Evolutionary conservation across 192 early-diverging fungal species (phyloP).

Genomic region (Podila minutissima): DNA sequence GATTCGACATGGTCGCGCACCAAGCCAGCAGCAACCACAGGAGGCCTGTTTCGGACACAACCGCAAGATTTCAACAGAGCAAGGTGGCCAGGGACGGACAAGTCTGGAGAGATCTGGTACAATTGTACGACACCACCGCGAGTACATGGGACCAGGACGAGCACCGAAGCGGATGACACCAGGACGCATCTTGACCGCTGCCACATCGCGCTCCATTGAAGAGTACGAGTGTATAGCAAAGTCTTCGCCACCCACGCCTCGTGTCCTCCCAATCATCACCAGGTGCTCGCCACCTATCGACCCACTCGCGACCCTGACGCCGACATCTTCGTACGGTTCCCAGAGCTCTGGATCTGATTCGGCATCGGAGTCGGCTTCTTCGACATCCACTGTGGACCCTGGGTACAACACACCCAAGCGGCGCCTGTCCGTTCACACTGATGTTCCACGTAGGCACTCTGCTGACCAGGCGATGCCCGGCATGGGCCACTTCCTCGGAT

Average conservation of each 20-base stretch:
- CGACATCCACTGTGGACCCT: neutral
- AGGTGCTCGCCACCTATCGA: neutral
- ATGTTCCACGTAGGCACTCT: too few relatives aligned
- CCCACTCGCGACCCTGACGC: neutral
- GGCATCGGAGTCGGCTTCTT: neutral
- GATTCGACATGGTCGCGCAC: neutral
- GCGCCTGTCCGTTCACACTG: too few relatives aligned
- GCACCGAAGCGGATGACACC: too few relatives aligned
- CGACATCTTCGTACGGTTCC: neutral
- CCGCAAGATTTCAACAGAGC: neutral
- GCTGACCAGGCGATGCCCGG: too few relatives aligned
- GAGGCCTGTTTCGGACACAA: neutral
- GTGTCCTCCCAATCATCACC: neutral
- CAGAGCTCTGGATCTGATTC: neutral
- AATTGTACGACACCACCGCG: neutral
- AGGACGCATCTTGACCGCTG: neutral
- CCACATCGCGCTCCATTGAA: constrained; percentile 7
- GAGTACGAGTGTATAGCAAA: constrained; percentile 10
- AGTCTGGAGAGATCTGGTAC: neutral
- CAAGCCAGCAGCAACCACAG: neutral
- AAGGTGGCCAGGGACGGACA: neutral
- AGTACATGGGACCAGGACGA: too few relatives aligned
- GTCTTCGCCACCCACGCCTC: neutral
- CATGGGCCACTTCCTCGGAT: too few relatives aligned
- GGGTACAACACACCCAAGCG: neutral